A percentile compares a stretch with the other conserved stretches of the same genome.
phyloP scores from a whole-genome alignment of 768 basidiomycete species.

The Leccinum truebloodii region DNA sequence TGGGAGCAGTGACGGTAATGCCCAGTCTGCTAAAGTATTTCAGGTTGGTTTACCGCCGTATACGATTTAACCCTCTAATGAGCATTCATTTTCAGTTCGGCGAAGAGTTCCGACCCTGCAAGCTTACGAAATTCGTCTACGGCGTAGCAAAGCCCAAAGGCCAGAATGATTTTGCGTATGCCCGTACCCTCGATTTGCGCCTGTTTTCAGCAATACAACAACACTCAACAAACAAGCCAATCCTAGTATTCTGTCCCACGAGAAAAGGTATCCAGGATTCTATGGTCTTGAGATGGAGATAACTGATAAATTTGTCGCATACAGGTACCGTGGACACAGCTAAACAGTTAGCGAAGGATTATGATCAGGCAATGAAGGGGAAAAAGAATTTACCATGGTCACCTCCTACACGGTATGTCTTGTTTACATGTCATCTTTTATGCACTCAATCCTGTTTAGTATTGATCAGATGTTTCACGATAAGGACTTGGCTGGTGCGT shows the following conservation, averaged over 20 bases:
- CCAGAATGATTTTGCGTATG: slow-evolving; percentile 81
- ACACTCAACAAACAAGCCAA: slow-evolving; percentile 78
- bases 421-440: background rate
- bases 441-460: slow-evolving; percentile 37
- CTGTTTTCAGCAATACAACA: slow-evolving; percentile 72
- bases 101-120: slow-evolving; percentile 89
- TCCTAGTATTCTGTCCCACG: slow-evolving; percentile 86
- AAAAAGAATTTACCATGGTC: slow-evolving; percentile 68
- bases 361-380: slow-evolving; percentile 52
- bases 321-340: slow-evolving; percentile 68
- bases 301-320: background rate
- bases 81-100: slow-evolving; percentile 63
- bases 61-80: slow-evolving; percentile 1
- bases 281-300: background rate
- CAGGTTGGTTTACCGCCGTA: slow-evolving; percentile 46
- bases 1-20: slow-evolving; percentile 40
- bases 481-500: slow-evolving; percentile 55
- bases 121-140: slow-evolving; percentile 70
- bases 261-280: slow-evolving; percentile 61
- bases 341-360: slow-evolving; percentile 74
- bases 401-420: slow-evolving; percentile 50
- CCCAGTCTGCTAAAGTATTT: slow-evolving; percentile 59
- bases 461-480: slow-evolving; percentile 61
- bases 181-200: slow-evolving; percentile 66
- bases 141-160: slow-evolving; percentile 61